These are phyloP conservation scores for Sugiyamaella paludigena DNA, from an alignment of 1,139 yeast species.

Conservation along the genomic window DNA sequence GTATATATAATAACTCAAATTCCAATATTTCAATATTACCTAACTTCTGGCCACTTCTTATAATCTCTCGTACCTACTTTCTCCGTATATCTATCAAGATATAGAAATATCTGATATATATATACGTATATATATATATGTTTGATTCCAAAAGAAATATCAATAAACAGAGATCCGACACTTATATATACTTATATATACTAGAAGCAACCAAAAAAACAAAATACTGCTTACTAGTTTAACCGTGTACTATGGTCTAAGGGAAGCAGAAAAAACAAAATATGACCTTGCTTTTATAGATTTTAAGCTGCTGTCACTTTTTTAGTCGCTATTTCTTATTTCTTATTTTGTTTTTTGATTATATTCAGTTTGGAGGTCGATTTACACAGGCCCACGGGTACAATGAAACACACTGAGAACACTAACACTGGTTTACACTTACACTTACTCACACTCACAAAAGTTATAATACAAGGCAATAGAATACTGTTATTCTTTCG, in stretches of 20 bases:
- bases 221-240: background rate
- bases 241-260: background rate
- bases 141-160: background rate
- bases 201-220: slow-evolving; percentile 1
- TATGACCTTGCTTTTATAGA: background rate
- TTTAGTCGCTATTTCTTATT: too few species aligned
- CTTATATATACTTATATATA: background rate
- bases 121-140: too few species aligned
- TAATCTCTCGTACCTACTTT: background rate
- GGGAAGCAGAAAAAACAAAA: background rate
- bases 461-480: too few species aligned
- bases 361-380: background rate
- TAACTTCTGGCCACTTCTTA: too few species aligned
- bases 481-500: too few species aligned
- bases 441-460: too few species aligned
- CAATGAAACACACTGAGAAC: too few species aligned
- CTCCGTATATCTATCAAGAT: background rate
- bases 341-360: background rate
- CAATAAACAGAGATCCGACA: background rate
- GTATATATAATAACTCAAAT: too few species aligned
- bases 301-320: background rate
- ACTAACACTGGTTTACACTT: background rate
- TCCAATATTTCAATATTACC: too few species aligned
- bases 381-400: background rate
- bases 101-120: too few species aligned